Evolutionary conservation across 371 early-diverging fungal species (phyloP).

Genomic region (Amoeboaphelidium protococcarum): DNA sequence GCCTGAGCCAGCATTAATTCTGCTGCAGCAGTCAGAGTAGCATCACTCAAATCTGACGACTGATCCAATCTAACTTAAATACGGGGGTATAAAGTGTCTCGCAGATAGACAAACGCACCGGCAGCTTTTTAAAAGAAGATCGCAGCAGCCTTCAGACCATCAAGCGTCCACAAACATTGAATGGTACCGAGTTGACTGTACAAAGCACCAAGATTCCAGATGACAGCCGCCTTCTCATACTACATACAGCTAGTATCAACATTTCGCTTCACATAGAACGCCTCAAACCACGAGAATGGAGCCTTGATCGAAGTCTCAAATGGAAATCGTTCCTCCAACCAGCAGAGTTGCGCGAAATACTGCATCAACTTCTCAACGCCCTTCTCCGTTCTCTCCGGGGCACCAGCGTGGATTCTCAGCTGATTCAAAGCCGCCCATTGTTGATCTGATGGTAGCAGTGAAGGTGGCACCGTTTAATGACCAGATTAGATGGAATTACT

Average conservation of each 20-base stretch:
- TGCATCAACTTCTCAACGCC: slow-evolving; percentile 17
- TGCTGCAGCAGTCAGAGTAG: slow-evolving; percentile 11
- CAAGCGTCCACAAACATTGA: slow-evolving; percentile 11
- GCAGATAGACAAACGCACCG: slow-evolving; percentile 13
- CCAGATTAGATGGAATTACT: background rate
- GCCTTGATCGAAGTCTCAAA: slow-evolving; percentile 14
- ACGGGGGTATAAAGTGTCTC: slow-evolving; percentile 13
- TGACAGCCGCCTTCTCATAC: slow-evolving; percentile 21
- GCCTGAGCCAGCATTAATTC: slow-evolving; percentile 21
- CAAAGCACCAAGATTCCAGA: slow-evolving; percentile 20
- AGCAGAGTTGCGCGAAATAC: slow-evolving; percentile 17
- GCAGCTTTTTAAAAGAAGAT: slow-evolving; percentile 19
- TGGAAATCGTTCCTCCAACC: slow-evolving; percentile 19
- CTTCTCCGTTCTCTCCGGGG: slow-evolving; percentile 15
- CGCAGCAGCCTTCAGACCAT: slow-evolving; percentile 16
- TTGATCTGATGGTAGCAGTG: slow-evolving; percentile 11
- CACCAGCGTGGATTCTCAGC: slow-evolving; percentile 20
- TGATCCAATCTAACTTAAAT: slow-evolving; percentile 14
- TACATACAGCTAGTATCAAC: slow-evolving; percentile 16
- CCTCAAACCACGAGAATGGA: slow-evolving; percentile 19
- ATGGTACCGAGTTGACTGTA: slow-evolving; percentile 14
- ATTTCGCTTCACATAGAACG: slow-evolving; percentile 8
- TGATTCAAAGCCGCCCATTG: slow-evolving; percentile 22
- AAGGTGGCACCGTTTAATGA: slow-evolving; percentile 1
- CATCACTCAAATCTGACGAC: slow-evolving; percentile 13